A percentile compares a stretch with the other conserved stretches of the same genome.
phyloP scores from a whole-genome alignment of 108 stramenopile species.

The Phaeodactylum tricornutum region DNA sequence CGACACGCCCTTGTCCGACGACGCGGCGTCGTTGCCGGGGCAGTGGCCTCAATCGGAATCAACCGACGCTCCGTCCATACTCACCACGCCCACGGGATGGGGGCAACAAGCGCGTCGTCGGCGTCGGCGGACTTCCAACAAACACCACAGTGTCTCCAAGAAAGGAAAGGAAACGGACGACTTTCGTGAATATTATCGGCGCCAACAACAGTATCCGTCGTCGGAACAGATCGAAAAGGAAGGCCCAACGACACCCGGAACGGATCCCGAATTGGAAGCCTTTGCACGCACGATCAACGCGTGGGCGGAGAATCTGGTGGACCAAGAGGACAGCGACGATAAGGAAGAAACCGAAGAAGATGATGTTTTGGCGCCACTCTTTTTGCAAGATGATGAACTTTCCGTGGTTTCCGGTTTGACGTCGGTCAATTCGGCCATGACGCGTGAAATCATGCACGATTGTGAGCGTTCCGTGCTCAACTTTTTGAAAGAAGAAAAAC shows the following conservation, averaged over 20 bases:
- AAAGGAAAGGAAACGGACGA: no score
- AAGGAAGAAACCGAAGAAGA: background rate
- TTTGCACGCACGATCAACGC: background rate
- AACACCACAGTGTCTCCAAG: background rate
- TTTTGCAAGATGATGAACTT: no score
- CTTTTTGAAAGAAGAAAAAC: background rate
- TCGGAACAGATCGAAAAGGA: background rate
- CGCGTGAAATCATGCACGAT: slow-evolving; percentile 1
- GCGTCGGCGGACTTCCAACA: background rate
- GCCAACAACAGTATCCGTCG: background rate
- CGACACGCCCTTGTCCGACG: background rate
- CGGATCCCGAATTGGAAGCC: background rate
- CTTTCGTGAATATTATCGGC: no score
- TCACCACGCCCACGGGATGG: background rate
- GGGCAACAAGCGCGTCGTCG: background rate
- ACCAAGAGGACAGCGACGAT: background rate
- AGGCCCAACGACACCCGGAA: background rate
- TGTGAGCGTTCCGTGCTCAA: background rate
- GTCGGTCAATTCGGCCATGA: slow-evolving; percentile 11
- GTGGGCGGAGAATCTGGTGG: background rate
- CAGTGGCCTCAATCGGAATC: no score
- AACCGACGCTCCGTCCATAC: background rate
- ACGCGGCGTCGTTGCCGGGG: no score
- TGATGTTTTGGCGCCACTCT: no score
- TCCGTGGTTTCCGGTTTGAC: slow-evolving; percentile 36